These are phyloP conservation scores for Cryptococcus sp. DNA, from an alignment of 1,284 basidiomycete genomes.

Conservation along the genomic window DNA sequence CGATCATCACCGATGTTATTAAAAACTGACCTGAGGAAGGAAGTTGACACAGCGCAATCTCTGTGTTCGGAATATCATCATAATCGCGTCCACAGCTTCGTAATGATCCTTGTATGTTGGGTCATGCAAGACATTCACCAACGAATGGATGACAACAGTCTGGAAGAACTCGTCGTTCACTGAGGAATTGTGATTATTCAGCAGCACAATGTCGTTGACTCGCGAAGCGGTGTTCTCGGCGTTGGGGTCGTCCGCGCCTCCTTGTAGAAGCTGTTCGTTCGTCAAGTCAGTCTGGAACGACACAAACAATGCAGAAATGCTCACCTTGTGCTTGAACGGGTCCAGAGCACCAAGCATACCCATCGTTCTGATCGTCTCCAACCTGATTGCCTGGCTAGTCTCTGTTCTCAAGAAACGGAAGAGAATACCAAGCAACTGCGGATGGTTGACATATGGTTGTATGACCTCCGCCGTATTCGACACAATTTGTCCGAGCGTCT, in stretches of 20 bases:
- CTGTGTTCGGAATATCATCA: constrained; percentile 99
- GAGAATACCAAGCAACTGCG: constrained; percentile 82
- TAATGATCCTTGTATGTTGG: constrained; percentile 81
- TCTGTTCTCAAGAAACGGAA: constrained; percentile 87
- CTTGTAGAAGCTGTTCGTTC: constrained; percentile 67
- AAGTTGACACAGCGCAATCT: constrained; percentile 95
- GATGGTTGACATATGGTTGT: constrained; percentile 85
- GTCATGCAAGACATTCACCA: constrained; percentile 87
- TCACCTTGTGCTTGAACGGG: constrained; percentile 89
- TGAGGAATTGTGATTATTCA: constrained; percentile 60
- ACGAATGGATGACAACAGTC: constrained; percentile 87
- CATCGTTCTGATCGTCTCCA: constrained; percentile 89
- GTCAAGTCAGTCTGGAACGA: constrained; percentile 1
- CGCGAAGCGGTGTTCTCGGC: constrained; percentile 55
- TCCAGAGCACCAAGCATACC: constrained; percentile 97
- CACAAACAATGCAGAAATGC: constrained; percentile 7
- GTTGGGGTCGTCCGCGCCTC: constrained; percentile 68
- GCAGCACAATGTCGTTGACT: constrained; percentile 60
- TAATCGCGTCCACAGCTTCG: constrained; percentile 95
- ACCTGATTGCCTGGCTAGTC: constrained; percentile 69
- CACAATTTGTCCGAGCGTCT: constrained; percentile 91
- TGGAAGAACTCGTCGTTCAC: constrained; percentile 95
- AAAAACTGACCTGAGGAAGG: constrained; percentile 73
- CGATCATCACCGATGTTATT: not conserved
- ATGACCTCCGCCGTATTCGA: constrained; percentile 96